Evolutionary conservation across 805 yeast species (phyloP).

Genomic region (Suhomyces faveliae): DNA sequence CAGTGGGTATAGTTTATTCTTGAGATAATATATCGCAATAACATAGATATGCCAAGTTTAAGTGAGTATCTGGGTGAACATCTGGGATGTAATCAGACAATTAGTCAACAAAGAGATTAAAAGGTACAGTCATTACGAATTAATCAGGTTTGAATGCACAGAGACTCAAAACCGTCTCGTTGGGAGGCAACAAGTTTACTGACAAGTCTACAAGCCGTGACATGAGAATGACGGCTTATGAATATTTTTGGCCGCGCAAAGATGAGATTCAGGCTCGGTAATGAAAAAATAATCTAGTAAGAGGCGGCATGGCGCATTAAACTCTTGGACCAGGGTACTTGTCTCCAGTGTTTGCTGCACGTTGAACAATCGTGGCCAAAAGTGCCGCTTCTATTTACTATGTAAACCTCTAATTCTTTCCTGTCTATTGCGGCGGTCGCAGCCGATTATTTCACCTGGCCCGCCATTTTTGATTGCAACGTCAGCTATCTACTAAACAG

Average conservation of each 20-base stretch:
- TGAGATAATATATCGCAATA: too few relatives aligned
- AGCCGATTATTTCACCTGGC: neutral
- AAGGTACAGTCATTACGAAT: too few relatives aligned
- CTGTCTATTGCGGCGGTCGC: neutral
- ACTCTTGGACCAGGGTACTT: neutral
- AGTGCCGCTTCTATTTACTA: neutral
- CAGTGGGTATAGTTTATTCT: too few relatives aligned
- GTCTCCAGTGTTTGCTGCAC: neutral
- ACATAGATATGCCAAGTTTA: too few relatives aligned
- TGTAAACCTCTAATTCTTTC: neutral
- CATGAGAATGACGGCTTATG: neutral
- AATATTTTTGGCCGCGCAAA: neutral
- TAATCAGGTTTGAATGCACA: neutral
- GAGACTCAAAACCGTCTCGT: neutral
- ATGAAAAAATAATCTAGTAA: neutral
- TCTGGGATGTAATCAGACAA: too few relatives aligned
- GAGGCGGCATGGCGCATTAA: neutral
- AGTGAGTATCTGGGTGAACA: too few relatives aligned
- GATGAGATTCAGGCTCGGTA: neutral
- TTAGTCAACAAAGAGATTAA: too few relatives aligned
- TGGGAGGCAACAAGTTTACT: neutral
- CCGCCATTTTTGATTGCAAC: neutral
- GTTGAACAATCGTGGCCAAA: neutral
- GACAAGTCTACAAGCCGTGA: neutral
- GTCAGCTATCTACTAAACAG: too few relatives aligned